Base-by-base conservation (phyloP, 441 rosid genomes). In the Populus hybrid region DNA sequence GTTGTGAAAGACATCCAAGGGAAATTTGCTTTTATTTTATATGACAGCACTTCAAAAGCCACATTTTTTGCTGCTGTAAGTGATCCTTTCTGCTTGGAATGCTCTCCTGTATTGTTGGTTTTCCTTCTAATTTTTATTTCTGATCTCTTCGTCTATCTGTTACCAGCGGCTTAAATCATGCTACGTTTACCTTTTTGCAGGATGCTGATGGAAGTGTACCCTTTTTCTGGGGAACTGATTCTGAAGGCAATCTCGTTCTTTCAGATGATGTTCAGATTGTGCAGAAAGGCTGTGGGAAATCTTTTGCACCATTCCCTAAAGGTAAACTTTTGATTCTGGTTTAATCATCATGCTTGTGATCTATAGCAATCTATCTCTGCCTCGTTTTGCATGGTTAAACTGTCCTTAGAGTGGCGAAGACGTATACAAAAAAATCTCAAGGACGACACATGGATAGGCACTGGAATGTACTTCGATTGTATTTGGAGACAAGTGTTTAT, bases 301-400 rank as follows among this genome's bases (percentile, higher is more conserved):
- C 99, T 68, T 94, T 90, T 82, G 97, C 98, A 0, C 98, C 99
- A 73, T 96, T 96, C 82, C 99, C 99, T 40, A 94, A 94, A 89
- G 98, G 98, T 95, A 86, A 21, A 38, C 32, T 50, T 53, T 36
- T 63, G 14, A 28, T 21, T 67, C 34, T 65, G 23, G 24, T 50
- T 40, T 65, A 24, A 64, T 71, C 30, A 24, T 18, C 28, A 42
- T 11, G 72, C 71, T 9, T 35, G 23, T 28, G 35, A 30, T 71
- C 66, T 26, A 12, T 42, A 32, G 57, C 57, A 50, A 50, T 50
- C 57, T 1, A 50, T 50, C 57, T 14, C 57, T 50, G 57, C 19
- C 57, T 50, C 57, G 1, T 50, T 50, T 50, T 50, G 57, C 57
- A 50, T 50, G 57, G 19, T 50, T 50, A 50, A 14, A 50, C 1